Percentiles rank a stretch among this genome's conserved stretches.
Evolutionary conservation across 805 yeast genomes (phyloP).

Genomic region (Kodamaea fukazawae): DNA sequence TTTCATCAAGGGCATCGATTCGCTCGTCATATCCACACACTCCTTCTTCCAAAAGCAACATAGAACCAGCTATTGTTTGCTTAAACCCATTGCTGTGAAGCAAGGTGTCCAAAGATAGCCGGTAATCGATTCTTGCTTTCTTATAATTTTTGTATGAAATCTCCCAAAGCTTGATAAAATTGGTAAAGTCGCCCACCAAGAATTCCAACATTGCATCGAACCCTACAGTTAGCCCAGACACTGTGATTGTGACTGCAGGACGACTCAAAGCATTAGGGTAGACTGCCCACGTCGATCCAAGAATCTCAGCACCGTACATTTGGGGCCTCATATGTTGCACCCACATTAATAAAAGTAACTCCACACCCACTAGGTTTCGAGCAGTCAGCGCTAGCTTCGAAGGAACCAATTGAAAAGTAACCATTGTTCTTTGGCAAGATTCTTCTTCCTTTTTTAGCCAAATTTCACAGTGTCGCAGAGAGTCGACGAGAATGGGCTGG

Average conservation of each 20-base stretch:
- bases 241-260: constrained; percentile 48
- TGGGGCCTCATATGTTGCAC: constrained; percentile 36
- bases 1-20: constrained; percentile 51
- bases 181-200: constrained; percentile 21
- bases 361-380: constrained; percentile 45
- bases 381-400: constrained; percentile 31
- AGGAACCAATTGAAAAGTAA: constrained; percentile 48
- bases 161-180: constrained; percentile 12
- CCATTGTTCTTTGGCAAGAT: constrained; percentile 26
- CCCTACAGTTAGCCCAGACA: constrained; percentile 51
- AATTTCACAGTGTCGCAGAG: constrained; percentile 39
- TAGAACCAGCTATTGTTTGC: constrained; percentile 48
- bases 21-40: constrained; percentile 56
- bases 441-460: constrained; percentile 44
- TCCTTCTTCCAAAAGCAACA: constrained; percentile 54
- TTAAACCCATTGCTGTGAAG: constrained; percentile 44
- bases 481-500: constrained; percentile 36
- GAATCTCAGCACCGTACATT: constrained; percentile 53
- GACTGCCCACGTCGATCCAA: constrained; percentile 58
- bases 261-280: constrained; percentile 55
- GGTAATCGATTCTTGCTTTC: constrained; percentile 45
- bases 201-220: constrained; percentile 30
- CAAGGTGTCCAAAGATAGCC: constrained; percentile 47
- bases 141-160: constrained; percentile 38
- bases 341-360: constrained; percentile 50